phyloP scores from a whole-genome alignment of 2,329 filamentous ascomycete genomes.

The Penicillium oxalicum region DNA sequence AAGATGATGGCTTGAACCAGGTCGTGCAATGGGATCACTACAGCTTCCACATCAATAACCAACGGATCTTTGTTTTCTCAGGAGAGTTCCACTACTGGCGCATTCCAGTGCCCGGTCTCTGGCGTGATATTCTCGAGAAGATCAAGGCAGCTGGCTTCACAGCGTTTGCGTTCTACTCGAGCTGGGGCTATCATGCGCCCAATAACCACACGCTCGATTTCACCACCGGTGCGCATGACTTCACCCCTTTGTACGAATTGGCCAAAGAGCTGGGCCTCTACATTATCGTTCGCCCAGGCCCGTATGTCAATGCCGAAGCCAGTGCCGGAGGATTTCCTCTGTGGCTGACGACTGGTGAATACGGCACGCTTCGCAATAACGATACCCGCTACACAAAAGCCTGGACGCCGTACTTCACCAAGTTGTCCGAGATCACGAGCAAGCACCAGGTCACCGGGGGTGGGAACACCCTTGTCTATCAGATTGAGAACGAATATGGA shows the following conservation, averaged over 20 bases:
- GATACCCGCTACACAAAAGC: conserved; percentile 28
- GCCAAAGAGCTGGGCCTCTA: conserved; percentile 52
- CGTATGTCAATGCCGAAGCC: conserved; percentile 60
- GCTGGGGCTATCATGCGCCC: conserved; percentile 47
- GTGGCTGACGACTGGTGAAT: conserved; percentile 55
- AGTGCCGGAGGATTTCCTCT: conserved; percentile 58
- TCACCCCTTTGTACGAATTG: conserved; percentile 48
- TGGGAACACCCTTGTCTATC: conserved; percentile 24
- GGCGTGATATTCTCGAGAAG: conserved; percentile 49
- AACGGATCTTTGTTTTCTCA: conserved; percentile 48
- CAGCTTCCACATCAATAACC: conserved; percentile 48
- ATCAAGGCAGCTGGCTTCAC: conserved; percentile 49
- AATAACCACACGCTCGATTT: conserved; percentile 46
- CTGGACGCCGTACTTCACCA: conserved; percentile 27
- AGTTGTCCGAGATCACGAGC: conserved; percentile 27
- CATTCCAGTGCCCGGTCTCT: conserved; percentile 46
- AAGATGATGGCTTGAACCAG: conserved; percentile 44
- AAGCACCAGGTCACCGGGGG: conserved; percentile 27
- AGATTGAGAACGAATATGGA: conserved; percentile 34
- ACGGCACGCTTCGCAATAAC: conserved; percentile 30
- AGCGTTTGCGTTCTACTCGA: conserved; percentile 44
- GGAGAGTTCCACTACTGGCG: conserved; percentile 53
- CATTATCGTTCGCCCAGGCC: conserved; percentile 52
- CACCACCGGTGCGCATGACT: conserved; percentile 48
- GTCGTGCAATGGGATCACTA: conserved; percentile 50